Evolutionary conservation across 1,284 basidiomycete species (phyloP).

Genomic region (Mycena citricolor): DNA sequence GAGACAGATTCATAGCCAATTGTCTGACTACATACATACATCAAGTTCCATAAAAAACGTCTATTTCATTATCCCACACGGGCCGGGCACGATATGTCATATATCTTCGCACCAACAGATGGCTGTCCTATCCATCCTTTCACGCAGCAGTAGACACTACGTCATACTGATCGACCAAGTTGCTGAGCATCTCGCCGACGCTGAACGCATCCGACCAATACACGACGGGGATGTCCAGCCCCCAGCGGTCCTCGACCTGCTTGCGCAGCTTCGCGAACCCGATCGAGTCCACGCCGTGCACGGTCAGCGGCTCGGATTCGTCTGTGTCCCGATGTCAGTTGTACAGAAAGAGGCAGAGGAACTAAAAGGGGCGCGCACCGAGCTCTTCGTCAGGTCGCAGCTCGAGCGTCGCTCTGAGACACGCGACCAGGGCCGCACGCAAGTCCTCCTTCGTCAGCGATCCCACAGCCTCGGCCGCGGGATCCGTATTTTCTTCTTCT

Average conservation of each 20-base stretch:
- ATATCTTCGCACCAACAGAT: too few species aligned
- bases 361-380: slow-evolving; percentile 1
- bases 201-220: slow-evolving; percentile 17
- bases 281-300: slow-evolving; percentile 10
- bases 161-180: slow-evolving; percentile 16
- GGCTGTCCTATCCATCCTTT: too few species aligned
- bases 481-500: background rate
- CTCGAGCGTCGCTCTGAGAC: slow-evolving; percentile 11
- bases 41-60: too few species aligned
- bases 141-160: too few species aligned
- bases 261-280: slow-evolving; percentile 9
- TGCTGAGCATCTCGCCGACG: slow-evolving; percentile 4
- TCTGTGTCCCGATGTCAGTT: background rate
- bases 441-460: slow-evolving; percentile 1
- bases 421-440: slow-evolving; percentile 4
- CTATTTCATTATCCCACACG: too few species aligned
- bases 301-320: slow-evolving; percentile 8
- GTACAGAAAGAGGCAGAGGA: background rate
- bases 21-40: too few species aligned
- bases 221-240: slow-evolving; percentile 10
- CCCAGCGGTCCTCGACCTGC: background rate
- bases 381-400: slow-evolving; percentile 2
- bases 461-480: background rate
- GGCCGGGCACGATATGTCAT: too few species aligned
- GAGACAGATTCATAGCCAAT: too few species aligned